Evolutionary conservation across 257 asterid species (phyloP).

Genomic region (Ophiorrhiza pumila): DNA sequence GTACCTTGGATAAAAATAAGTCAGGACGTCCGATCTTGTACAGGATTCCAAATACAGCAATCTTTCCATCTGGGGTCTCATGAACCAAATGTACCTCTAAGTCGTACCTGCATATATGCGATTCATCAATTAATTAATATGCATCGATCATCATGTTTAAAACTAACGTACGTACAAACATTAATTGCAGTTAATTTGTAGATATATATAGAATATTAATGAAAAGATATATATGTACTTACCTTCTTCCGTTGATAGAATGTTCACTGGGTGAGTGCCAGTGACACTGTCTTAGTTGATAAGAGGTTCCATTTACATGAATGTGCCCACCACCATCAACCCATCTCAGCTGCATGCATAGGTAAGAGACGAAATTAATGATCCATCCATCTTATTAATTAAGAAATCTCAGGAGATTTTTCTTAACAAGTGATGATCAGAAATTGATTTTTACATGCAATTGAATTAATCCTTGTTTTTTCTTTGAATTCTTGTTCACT

Average conservation of each 20-base stretch:
- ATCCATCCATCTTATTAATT: too few relatives aligned
- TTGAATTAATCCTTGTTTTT: too few relatives aligned
- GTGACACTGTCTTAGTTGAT: constrained; percentile 53
- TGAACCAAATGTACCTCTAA: constrained; percentile 77
- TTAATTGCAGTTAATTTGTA: too few relatives aligned
- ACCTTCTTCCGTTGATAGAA: constrained; percentile 64
- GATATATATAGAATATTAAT: too few relatives aligned
- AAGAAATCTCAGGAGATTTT: too few relatives aligned
- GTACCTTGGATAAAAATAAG: constrained; percentile 58
- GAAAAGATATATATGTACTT: too few relatives aligned
- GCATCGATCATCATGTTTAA: too few relatives aligned
- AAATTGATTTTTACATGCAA: too few relatives aligned
- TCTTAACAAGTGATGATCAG: too few relatives aligned
- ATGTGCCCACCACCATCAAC: constrained; percentile 49
- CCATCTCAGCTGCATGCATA: constrained; percentile 53
- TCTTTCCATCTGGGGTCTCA: constrained; percentile 40
- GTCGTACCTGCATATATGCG: constrained; percentile 59
- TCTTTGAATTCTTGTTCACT: too few relatives aligned
- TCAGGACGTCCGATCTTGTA: constrained; percentile 59
- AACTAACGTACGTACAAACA: too few relatives aligned
- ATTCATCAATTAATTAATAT: not conserved
- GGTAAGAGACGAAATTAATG: not conserved
- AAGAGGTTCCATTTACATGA: constrained; percentile 45
- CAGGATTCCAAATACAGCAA: constrained; percentile 63
- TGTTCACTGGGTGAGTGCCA: constrained; percentile 95